Evolutionary conservation across 192 early-diverging fungal species (phyloP).

Genomic region (Entophlyctis helioformis): DNA sequence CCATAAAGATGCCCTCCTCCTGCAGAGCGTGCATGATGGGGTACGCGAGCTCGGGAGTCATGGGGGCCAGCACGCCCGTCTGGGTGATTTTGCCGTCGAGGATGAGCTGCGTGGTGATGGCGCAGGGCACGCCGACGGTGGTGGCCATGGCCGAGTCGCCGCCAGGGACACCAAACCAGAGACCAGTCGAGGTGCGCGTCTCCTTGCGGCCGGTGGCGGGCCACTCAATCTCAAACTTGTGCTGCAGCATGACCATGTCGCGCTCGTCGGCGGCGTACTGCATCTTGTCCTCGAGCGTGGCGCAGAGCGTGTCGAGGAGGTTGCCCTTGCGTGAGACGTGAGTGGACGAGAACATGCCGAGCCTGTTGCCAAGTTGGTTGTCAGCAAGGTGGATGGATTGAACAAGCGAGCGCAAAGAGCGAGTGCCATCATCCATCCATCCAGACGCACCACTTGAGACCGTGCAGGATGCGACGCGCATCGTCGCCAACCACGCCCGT

Average conservation of each 20-base stretch:
- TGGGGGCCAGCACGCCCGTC: slow-evolving; percentile 32
- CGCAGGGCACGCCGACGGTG: slow-evolving; percentile 49
- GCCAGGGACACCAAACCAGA: slow-evolving; percentile 40
- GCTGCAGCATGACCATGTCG: slow-evolving; percentile 96
- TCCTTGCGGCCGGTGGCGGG: slow-evolving; percentile 64
- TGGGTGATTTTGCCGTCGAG: slow-evolving; percentile 34
- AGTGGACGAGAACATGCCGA: slow-evolving; percentile 74
- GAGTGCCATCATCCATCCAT: not conserved
- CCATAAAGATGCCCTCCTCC: slow-evolving; percentile 27
- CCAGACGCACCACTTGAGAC: slow-evolving; percentile 24
- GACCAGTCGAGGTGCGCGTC: slow-evolving; percentile 55
- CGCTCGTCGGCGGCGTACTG: slow-evolving; percentile 85
- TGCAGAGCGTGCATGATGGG: slow-evolving; percentile 25
- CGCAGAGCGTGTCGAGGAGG: slow-evolving; percentile 73
- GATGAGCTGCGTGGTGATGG: slow-evolving; percentile 42
- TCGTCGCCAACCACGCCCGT: slow-evolving; percentile 26
- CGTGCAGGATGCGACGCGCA: slow-evolving; percentile 23
- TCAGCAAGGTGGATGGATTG: not conserved
- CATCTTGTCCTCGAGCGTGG: slow-evolving; percentile 91
- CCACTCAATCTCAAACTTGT: slow-evolving; percentile 92
- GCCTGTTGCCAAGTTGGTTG: slow-evolving; percentile 29
- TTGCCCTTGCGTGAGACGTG: slow-evolving; percentile 58
- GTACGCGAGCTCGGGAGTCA: slow-evolving; percentile 23
- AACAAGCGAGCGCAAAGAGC: not conserved
- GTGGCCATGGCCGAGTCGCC: slow-evolving; percentile 47